These are phyloP conservation scores for Trametes gibbosa DNA, from an alignment of 768 basidiomycete species.

Conservation along the genomic window DNA sequence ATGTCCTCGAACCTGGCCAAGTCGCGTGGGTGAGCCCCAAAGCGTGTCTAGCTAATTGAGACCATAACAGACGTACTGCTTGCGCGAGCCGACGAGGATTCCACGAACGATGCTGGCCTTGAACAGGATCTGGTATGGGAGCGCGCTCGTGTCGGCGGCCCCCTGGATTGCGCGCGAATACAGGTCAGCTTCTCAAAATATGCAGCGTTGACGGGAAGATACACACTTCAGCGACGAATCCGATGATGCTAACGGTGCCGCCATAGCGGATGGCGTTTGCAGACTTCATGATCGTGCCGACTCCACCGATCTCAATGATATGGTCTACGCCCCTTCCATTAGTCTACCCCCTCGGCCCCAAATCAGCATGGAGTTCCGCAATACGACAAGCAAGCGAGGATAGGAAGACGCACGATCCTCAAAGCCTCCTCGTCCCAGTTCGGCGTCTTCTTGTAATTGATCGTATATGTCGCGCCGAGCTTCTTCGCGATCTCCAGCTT, in stretches of 20 bases:
- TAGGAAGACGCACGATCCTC: constrained; percentile 35
- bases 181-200: background rate
- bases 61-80: constrained; percentile 40
- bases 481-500: constrained; percentile 53
- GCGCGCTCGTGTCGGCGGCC: constrained; percentile 18
- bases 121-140: constrained; percentile 18
- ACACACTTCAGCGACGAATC: constrained; percentile 43
- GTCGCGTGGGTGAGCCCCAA: constrained; percentile 36
- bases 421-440: constrained; percentile 57
- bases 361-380: background rate
- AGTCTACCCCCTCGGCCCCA: constrained; percentile 24
- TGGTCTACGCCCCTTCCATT: constrained; percentile 34
- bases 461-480: constrained; percentile 53
- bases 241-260: constrained; percentile 50
- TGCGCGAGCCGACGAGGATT: constrained; percentile 52
- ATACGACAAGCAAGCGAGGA: background rate
- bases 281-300: constrained; percentile 48
- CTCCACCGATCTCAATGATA: constrained; percentile 52
- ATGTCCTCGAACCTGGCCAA: constrained; percentile 47
- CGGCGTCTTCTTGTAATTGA: constrained; percentile 59
- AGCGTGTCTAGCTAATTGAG: constrained; percentile 10
- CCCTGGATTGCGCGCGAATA: background rate
- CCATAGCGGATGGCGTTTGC: constrained; percentile 38
- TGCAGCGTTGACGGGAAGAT: constrained; percentile 9
- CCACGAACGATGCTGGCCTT: constrained; percentile 43